Evolutionary conservation across 1,284 basidiomycete species (phyloP).

Genomic region (Wallemia ichthyophaga): DNA sequence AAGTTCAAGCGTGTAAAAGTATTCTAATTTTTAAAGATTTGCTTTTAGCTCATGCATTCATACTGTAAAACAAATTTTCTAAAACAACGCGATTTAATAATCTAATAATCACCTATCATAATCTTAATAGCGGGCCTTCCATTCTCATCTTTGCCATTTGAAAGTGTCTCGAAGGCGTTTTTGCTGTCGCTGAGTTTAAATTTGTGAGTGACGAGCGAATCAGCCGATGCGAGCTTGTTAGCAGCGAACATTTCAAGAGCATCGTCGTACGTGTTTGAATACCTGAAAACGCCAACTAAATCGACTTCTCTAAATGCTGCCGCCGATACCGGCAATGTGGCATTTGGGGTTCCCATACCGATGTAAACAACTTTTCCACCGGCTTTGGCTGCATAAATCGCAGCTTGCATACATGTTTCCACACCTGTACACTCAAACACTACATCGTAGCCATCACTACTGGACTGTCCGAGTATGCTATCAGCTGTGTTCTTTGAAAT

Average conservation of each 20-base stretch:
- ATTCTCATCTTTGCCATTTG: constrained; percentile 38
- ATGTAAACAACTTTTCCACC: constrained; percentile 74
- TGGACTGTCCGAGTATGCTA: constrained; percentile 15
- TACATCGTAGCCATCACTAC: constrained; percentile 51
- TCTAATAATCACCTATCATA: constrained; percentile 25
- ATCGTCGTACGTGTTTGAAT: constrained; percentile 58
- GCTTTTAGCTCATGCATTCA: no score
- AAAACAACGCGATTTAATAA: no score
- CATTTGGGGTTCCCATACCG: constrained; percentile 71
- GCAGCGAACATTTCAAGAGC: constrained; percentile 43
- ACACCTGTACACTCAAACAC: constrained; percentile 89
- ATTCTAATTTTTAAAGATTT: no score
- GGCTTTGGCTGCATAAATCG: constrained; percentile 33
- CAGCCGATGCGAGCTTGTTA: constrained; percentile 29
- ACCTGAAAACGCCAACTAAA: constrained; percentile 52
- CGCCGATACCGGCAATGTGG: constrained; percentile 46
- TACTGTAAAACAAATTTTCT: no score
- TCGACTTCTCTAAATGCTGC: constrained; percentile 74
- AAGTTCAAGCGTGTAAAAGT: no score
- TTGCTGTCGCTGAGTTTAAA: constrained; percentile 33
- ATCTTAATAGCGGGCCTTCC: constrained; percentile 62
- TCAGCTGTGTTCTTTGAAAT: constrained; percentile 28
- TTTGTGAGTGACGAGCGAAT: constrained; percentile 51
- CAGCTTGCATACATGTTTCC: constrained; percentile 22
- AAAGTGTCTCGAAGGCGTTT: constrained; percentile 47